These are phyloP conservation scores for Beauveria scarabaeidicola DNA, from an alignment of 2,329 filamentous ascomycete species.

Conservation along the genomic window DNA sequence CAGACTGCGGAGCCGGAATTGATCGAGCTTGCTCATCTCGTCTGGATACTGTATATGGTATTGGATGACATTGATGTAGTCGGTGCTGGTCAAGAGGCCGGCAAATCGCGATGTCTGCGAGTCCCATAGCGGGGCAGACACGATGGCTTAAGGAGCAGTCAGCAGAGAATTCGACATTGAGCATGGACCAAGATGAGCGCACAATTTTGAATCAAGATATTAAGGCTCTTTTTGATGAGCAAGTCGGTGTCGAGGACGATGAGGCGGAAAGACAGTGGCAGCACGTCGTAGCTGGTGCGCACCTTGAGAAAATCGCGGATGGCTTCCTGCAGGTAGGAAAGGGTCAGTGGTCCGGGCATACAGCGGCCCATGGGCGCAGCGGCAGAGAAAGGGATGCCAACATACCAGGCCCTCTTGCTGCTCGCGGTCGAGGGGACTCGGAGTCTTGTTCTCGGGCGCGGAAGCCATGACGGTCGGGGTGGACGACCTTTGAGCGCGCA, in stretches of 20 bases:
- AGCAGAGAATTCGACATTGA: constrained; percentile 11
- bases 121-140: constrained; percentile 95
- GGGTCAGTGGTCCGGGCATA: constrained; percentile 8
- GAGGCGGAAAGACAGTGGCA: constrained; percentile 90
- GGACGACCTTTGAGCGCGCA: constrained; percentile 31
- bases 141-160: constrained; percentile 59
- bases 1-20: constrained; percentile 86
- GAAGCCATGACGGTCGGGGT: constrained; percentile 26
- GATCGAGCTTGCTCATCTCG: constrained; percentile 79
- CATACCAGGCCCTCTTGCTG: constrained; percentile 72
- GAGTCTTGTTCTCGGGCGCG: constrained; percentile 29
- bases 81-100: constrained; percentile 86
- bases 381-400: constrained; percentile 4
- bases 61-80: constrained; percentile 98
- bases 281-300: constrained; percentile 93
- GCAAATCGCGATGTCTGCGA: constrained; percentile 88
- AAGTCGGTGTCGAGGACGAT: constrained; percentile 93
- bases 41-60: constrained; percentile 98
- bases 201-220: constrained; percentile 95
- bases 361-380: not conserved
- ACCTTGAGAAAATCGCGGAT: constrained; percentile 95
- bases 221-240: constrained; percentile 93
- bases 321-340: constrained; percentile 52
- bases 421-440: constrained; percentile 62
- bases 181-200: constrained; percentile 17